These are phyloP conservation scores for Xylaria castorea DNA, from an alignment of 495 filamentous ascomycete genomes.

Conservation along the genomic window DNA sequence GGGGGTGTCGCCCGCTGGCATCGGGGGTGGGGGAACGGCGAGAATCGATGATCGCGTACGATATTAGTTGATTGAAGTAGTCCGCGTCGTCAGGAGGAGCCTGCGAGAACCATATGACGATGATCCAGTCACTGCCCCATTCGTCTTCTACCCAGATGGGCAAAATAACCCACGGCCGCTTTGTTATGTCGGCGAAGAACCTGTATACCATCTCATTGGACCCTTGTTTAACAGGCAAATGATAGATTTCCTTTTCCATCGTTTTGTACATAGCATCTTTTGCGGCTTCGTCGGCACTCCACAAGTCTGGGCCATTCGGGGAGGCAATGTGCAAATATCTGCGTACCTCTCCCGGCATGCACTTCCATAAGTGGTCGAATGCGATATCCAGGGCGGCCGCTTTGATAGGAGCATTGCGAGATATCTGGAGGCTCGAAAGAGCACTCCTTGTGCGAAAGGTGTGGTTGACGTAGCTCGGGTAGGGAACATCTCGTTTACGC, in stretches of 20 bases:
- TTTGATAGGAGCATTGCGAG: constrained; percentile 31
- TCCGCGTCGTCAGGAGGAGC: neutral
- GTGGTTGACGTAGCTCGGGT: constrained; percentile 24
- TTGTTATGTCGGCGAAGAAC: constrained; percentile 26
- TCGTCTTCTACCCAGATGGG: constrained; percentile 41
- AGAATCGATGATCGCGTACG: constrained; percentile 33
- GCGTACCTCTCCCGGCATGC: constrained; percentile 20
- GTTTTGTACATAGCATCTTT: constrained; percentile 20
- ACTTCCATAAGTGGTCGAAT: constrained; percentile 31
- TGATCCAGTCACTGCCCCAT: constrained; percentile 34
- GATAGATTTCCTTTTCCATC: constrained; percentile 16
- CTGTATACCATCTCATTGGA: constrained; percentile 2
- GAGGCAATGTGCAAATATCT: constrained; percentile 3
- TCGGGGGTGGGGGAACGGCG: constrained; percentile 33
- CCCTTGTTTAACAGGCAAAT: neutral
- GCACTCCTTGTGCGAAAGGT: constrained; percentile 27
- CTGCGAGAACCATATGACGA: constrained; percentile 29
- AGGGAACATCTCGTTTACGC: constrained; percentile 33
- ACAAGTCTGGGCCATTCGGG: constrained; percentile 35
- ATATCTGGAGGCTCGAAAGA: constrained; percentile 37
- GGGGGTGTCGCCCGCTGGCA: neutral
- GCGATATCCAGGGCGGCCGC: constrained; percentile 32
- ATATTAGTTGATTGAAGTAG: neutral
- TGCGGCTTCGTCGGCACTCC: constrained; percentile 21
- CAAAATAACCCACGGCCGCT: constrained; percentile 33